Conservation (phyloP, 257 asterid species). For the Fraxinus pennsylvanica region DNA sequence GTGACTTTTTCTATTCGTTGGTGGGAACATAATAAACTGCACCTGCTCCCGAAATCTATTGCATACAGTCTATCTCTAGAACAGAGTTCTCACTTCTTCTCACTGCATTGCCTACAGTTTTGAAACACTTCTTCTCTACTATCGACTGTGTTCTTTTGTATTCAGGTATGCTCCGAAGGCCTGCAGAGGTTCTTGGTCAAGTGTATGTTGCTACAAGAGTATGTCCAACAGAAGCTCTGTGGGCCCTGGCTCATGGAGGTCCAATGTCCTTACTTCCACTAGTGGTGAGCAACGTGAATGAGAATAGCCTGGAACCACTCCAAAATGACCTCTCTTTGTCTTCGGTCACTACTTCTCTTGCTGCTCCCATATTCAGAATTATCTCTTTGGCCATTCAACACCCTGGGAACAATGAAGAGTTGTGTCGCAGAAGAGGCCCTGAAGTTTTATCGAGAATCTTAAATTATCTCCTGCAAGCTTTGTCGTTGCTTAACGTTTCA, state of each 20-base stretch:
- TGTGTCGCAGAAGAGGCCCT: slow-evolving; percentile 88
- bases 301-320: slow-evolving; percentile 81
- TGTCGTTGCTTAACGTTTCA: slow-evolving; percentile 63
- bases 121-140: slow-evolving; percentile 25
- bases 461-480: slow-evolving; percentile 80
- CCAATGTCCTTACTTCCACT: slow-evolving; percentile 92
- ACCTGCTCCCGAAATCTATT: slow-evolving; percentile 18
- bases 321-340: slow-evolving; percentile 71
- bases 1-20: slow-evolving; percentile 7
- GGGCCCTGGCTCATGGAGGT: slow-evolving; percentile 98
- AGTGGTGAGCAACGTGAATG: slow-evolving; percentile 77
- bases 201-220: slow-evolving; percentile 94
- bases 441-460: slow-evolving; percentile 88
- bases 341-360: slow-evolving; percentile 72
- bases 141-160: slow-evolving; percentile 27
- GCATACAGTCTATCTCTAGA: slow-evolving; percentile 9
- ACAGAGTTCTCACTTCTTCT: slow-evolving; percentile 17
- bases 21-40: slow-evolving; percentile 6
- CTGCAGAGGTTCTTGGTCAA: slow-evolving; percentile 99
- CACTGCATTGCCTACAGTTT: slow-evolving; percentile 24
- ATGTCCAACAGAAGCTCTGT: slow-evolving; percentile 89
- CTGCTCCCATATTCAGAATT: slow-evolving; percentile 90
- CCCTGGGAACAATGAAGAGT: slow-evolving; percentile 93
- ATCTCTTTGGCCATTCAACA: slow-evolving; percentile 82
- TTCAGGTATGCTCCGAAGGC: slow-evolving; percentile 86